These are phyloP conservation scores for Ceratobasidium sp. DNA, from an alignment of 1,284 basidiomycete species.

Conservation along the genomic window DNA sequence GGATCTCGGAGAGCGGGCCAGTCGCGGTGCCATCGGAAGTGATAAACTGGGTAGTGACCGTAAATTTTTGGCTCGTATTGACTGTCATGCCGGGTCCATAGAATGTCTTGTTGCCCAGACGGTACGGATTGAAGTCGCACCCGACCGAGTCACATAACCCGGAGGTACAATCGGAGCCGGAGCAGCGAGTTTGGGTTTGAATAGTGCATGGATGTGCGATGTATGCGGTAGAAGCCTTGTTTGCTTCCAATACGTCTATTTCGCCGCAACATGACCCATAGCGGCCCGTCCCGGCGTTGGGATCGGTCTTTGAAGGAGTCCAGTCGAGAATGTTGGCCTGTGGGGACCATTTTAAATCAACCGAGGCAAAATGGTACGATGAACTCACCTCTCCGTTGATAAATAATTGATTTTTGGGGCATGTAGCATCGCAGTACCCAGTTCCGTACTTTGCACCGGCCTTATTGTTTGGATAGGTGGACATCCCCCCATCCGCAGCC, in stretches of 20 bases:
- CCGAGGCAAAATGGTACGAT: neutral
- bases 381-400: slow-evolving; percentile 62
- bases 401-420: slow-evolving; percentile 67
- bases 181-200: slow-evolving; percentile 39
- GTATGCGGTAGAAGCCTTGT: slow-evolving; percentile 64
- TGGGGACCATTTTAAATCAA: neutral
- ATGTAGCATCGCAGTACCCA: slow-evolving; percentile 66
- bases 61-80: slow-evolving; percentile 66
- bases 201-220: slow-evolving; percentile 58
- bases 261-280: slow-evolving; percentile 48
- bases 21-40: slow-evolving; percentile 63
- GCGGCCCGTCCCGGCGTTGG: slow-evolving; percentile 46
- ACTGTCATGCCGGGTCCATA: slow-evolving; percentile 64
- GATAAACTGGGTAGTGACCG: slow-evolving; percentile 71
- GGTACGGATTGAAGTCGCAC: slow-evolving; percentile 71
- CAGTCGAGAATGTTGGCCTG: slow-evolving; percentile 46
- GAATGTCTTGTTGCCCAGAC: slow-evolving; percentile 66
- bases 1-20: slow-evolving; percentile 66
- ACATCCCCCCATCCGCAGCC: slow-evolving; percentile 69
- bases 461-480: slow-evolving; percentile 67
- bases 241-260: slow-evolving; percentile 58
- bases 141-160: slow-evolving; percentile 62
- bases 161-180: slow-evolving; percentile 49
- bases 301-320: neutral
- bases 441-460: slow-evolving; percentile 63